A percentile compares a stretch with the other conserved stretches of the same genome.
phyloP scores from a whole-genome alignment of 2,329 filamentous ascomycete species.

The Kalaharituber pfeilii region DNA sequence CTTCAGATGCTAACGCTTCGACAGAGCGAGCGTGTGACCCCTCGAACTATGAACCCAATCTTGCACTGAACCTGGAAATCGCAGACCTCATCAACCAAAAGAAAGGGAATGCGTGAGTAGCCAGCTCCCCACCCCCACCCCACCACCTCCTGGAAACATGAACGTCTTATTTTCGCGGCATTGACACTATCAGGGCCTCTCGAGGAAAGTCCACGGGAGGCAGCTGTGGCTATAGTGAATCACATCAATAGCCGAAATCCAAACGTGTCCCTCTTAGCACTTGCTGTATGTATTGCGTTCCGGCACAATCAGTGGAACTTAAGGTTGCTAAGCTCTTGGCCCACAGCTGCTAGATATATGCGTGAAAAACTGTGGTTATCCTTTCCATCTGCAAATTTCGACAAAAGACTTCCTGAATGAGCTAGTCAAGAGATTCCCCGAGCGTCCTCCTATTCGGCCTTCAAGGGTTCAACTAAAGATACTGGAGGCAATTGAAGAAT shows the following conservation, averaged over 20 bases:
- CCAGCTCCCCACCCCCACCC: background rate
- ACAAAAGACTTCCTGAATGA: slow-evolving; percentile 99
- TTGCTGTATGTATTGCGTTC: slow-evolving; percentile 43
- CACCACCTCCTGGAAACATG: background rate
- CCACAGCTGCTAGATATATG: slow-evolving; percentile 78
- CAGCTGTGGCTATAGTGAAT: slow-evolving; percentile 78
- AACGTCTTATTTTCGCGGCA: background rate
- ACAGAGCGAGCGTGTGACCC: slow-evolving; percentile 85
- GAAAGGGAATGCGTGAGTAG: slow-evolving; percentile 63
- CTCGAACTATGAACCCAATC: slow-evolving; percentile 94
- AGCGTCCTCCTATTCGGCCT: slow-evolving; percentile 71
- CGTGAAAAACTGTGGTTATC: slow-evolving; percentile 98
- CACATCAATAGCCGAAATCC: slow-evolving; percentile 95
- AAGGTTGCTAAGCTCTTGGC: background rate
- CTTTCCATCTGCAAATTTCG: slow-evolving; percentile 94
- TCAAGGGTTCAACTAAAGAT: slow-evolving; percentile 83
- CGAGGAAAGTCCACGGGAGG: slow-evolving; percentile 58
- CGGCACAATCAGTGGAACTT: background rate
- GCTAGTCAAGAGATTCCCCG: slow-evolving; percentile 85
- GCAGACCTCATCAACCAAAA: slow-evolving; percentile 92
- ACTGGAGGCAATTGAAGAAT: slow-evolving; percentile 92
- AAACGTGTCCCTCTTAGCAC: slow-evolving; percentile 77
- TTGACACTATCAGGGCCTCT: background rate
- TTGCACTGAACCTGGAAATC: slow-evolving; percentile 91
- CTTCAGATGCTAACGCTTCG: slow-evolving; percentile 11